These are phyloP conservation scores for Rhizophagus sp. DNA, from an alignment of 192 early-diverging fungal genomes.

Conservation along the genomic window DNA sequence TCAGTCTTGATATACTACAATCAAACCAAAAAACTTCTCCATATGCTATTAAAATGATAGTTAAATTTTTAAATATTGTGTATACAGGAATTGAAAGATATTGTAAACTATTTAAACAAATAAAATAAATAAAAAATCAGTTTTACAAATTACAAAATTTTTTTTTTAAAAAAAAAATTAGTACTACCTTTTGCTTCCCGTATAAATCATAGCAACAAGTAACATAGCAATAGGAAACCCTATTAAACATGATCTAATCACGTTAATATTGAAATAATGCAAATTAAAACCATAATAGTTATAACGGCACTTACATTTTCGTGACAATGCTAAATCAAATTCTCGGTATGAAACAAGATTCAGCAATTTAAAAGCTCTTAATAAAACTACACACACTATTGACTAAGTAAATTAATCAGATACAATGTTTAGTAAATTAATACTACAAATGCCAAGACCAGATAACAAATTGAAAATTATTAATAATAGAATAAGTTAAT, in stretches of 20 bases:
- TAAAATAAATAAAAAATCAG: not conserved
- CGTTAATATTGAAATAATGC: not conserved
- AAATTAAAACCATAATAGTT: not conserved
- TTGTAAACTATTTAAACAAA: slow-evolving; percentile 55
- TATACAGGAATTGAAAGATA: slow-evolving; percentile 92
- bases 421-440: not conserved
- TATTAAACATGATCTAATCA: not conserved
- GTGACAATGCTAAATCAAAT: not conserved
- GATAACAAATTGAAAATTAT: not conserved
- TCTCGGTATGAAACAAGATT: slow-evolving; percentile 17
- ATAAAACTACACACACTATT: not conserved
- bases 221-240: slow-evolving; percentile 87
- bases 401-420: not conserved
- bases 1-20: slow-evolving; percentile 78
- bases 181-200: slow-evolving; percentile 81
- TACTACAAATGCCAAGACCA: not conserved
- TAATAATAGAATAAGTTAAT: not conserved
- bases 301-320: slow-evolving; percentile 9
- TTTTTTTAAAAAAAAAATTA: not conserved
- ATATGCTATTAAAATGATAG: slow-evolving; percentile 96
- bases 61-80: slow-evolving; percentile 98
- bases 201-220: slow-evolving; percentile 95
- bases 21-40: slow-evolving; percentile 84
- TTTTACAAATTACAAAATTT: slow-evolving; percentile 2
- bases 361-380: slow-evolving; percentile 10